phyloP scores from a whole-genome alignment of 805 yeast genomes.

The Yamadazyma takamatsuzukensis region DNA sequence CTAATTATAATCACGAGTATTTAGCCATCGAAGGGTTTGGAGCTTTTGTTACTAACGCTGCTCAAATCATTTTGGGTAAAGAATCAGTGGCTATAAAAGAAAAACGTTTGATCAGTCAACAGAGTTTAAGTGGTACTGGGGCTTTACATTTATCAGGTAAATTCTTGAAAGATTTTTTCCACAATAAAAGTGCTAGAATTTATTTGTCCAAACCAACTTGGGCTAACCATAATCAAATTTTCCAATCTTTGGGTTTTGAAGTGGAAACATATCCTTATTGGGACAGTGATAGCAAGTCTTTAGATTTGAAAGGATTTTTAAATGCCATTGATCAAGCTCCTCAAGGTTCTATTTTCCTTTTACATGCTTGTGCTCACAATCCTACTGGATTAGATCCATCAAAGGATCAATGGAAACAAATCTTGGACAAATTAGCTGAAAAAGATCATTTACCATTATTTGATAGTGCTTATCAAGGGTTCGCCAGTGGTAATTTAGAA shows the following conservation, averaged over 20 bases:
- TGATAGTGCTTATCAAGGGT: constrained; percentile 97
- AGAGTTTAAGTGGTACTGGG: constrained; percentile 84
- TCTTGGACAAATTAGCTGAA: constrained; percentile 57
- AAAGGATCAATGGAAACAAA: constrained; percentile 70
- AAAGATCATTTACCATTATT: constrained; percentile 76
- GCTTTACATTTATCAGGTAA: constrained; percentile 87
- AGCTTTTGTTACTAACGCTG: constrained; percentile 65
- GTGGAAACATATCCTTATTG: constrained; percentile 82
- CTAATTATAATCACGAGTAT: constrained; percentile 79
- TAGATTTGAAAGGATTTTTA: constrained; percentile 70
- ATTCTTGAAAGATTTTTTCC: constrained; percentile 54
- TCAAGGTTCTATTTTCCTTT: constrained; percentile 69
- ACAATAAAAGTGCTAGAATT: constrained; percentile 38
- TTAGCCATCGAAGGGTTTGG: constrained; percentile 77
- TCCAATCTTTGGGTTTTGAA: constrained; percentile 62
- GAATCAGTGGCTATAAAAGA: constrained; percentile 51
- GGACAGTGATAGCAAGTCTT: constrained; percentile 64
- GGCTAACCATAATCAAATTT: constrained; percentile 92
- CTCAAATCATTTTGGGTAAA: constrained; percentile 67
- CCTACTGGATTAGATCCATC: constrained; percentile 97
- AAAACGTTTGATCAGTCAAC: constrained; percentile 56
- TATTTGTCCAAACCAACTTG: constrained; percentile 92
- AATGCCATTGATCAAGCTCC: constrained; percentile 62
- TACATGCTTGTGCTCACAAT: constrained; percentile 97
- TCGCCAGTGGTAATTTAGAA: constrained; percentile 83